Conservation (phyloP, 164 flowering plant species). For the Vitis cinerea region DNA sequence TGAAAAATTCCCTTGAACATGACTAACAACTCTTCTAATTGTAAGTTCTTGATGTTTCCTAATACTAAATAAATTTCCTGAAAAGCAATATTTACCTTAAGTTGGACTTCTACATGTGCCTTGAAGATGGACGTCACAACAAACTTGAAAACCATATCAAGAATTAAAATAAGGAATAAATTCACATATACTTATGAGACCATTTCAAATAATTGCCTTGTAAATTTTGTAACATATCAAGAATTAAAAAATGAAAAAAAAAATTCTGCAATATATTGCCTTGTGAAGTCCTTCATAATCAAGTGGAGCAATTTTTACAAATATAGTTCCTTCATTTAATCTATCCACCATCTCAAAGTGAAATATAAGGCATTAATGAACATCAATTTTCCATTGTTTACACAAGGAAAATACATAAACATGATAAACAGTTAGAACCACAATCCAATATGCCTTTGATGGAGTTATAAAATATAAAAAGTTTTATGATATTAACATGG, state of each 20-base stretch:
- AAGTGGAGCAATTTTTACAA: constrained; percentile 66
- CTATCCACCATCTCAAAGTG: constrained; percentile 84
- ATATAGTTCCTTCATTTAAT: constrained; percentile 72
- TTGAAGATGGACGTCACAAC: constrained; percentile 91
- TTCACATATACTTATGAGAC: background rate
- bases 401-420: background rate
- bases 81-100: constrained; percentile 57
- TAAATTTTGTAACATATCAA: too few relatives aligned
- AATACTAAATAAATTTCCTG: background rate
- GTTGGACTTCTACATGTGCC: constrained; percentile 97
- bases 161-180: constrained; percentile 9
- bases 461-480: too few relatives aligned
- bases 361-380: constrained; percentile 8
- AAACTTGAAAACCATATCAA: constrained; percentile 53
- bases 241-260: background rate
- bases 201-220: background rate
- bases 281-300: constrained; percentile 90
- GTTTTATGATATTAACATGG: too few relatives aligned
- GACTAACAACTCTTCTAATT: too few relatives aligned
- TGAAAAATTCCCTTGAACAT: too few relatives aligned
- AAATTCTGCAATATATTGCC: constrained; percentile 33
- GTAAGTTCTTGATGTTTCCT: too few relatives aligned
- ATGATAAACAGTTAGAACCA: too few relatives aligned
- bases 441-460: too few relatives aligned
- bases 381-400: background rate